Conservation (phyloP, 164 flowering plant genomes). For the Chloranthus sessilifolius region DNA sequence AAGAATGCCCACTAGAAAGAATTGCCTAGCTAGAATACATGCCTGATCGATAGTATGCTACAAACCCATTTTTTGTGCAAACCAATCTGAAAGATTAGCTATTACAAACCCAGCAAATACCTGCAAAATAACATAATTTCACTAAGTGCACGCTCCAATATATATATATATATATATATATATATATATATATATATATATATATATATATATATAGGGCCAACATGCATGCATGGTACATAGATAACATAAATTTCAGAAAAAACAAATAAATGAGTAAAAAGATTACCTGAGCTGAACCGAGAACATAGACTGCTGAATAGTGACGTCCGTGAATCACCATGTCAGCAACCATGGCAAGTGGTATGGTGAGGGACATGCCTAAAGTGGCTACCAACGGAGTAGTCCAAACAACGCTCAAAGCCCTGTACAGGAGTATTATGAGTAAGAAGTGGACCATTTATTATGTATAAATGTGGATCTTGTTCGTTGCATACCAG, state of each 20-base stretch:
- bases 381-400: constrained; percentile 89
- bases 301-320: constrained; percentile 81
- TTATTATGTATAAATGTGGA: too few species aligned
- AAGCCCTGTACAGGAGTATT: constrained; percentile 58
- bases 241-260: too few species aligned
- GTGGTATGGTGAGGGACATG: constrained; percentile 91
- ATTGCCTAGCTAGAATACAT: constrained; percentile 7
- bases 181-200: too few species aligned
- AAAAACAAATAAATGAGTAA: too few species aligned
- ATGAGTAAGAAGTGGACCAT: background rate
- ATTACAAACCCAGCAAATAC: constrained; percentile 90
- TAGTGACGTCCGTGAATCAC: constrained; percentile 84
- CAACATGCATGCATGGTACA: too few species aligned
- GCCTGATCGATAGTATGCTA: too few species aligned
- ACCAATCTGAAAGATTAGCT: constrained; percentile 72
- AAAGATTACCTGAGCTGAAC: constrained; percentile 81
- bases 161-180: too few species aligned
- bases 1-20: constrained; percentile 14
- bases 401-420: constrained; percentile 91
- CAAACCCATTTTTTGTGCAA: constrained; percentile 56
- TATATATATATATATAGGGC: too few species aligned
- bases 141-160: background rate
- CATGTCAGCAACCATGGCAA: constrained; percentile 94
- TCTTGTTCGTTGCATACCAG: constrained; percentile 44
- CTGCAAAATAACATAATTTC: constrained; percentile 33